Evolutionary conservation across 441 rosid genomes (phyloP).

Genomic region (Populus hybrid): DNA sequence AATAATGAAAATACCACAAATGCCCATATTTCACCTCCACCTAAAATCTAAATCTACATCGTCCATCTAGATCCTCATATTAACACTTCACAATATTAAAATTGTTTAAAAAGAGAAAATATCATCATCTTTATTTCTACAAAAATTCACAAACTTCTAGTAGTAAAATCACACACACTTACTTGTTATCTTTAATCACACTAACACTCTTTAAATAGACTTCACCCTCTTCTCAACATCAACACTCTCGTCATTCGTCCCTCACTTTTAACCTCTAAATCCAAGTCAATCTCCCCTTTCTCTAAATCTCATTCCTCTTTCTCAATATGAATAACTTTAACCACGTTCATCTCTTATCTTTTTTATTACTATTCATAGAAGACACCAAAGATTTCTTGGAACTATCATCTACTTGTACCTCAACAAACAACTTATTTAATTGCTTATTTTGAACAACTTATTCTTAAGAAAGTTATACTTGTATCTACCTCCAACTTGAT

Average conservation of each 20-base stretch:
- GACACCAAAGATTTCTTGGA: constrained; percentile 32
- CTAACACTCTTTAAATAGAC: constrained; percentile 44
- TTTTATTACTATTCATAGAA: constrained; percentile 26
- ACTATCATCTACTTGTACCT: constrained; percentile 40
- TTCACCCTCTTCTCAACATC: constrained; percentile 18
- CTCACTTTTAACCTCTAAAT: constrained; percentile 12
- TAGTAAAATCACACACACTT: constrained; percentile 27
- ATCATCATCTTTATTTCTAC: background rate
- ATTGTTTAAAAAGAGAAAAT: no score
- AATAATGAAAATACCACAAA: no score
- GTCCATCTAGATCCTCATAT: no score
- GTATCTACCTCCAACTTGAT: no score
- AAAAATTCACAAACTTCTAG: background rate
- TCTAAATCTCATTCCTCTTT: constrained; percentile 85
- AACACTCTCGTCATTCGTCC: constrained; percentile 17
- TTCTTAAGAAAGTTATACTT: no score
- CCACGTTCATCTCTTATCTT: constrained; percentile 22
- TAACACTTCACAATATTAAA: no score
- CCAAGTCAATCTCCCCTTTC: constrained; percentile 85
- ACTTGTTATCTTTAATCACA: constrained; percentile 57
- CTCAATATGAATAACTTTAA: constrained; percentile 24
- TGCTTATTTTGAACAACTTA: constrained; percentile 70
- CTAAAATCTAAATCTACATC: no score
- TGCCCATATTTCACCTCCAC: no score
- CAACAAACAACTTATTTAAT: constrained; percentile 54